phyloP scores from a whole-genome alignment of 2,329 filamentous ascomycete genomes.

The Paracoccidioides brasiliensis region DNA sequence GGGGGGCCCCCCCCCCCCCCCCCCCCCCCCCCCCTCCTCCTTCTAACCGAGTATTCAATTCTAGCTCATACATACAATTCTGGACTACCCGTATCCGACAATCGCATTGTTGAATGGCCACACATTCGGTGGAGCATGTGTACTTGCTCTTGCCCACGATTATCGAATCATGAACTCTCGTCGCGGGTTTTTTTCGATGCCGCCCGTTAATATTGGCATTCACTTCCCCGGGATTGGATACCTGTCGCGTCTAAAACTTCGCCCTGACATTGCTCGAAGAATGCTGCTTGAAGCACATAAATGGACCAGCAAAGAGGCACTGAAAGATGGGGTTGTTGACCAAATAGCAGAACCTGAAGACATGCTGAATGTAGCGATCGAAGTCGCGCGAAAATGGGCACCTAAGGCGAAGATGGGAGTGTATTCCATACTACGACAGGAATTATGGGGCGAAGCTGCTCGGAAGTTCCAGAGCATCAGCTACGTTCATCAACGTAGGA shows the following conservation, averaged over 20 bases:
- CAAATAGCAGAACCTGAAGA: slow-evolving; percentile 28
- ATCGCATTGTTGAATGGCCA: slow-evolving; percentile 28
- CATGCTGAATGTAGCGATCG: slow-evolving; percentile 30
- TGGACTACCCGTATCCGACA: slow-evolving; percentile 30
- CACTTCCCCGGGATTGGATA: slow-evolving; percentile 37
- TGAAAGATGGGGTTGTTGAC: slow-evolving; percentile 36
- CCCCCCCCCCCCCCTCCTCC: no score
- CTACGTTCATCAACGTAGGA: slow-evolving; percentile 5
- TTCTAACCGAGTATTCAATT: not conserved
- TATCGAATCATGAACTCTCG: slow-evolving; percentile 26
- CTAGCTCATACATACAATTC: slow-evolving; percentile 25
- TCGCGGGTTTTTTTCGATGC: slow-evolving; percentile 29
- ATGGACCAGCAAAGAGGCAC: slow-evolving; percentile 35
- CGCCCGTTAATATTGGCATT: slow-evolving; percentile 36
- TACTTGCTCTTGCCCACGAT: slow-evolving; percentile 26
- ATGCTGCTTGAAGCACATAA: slow-evolving; percentile 37
- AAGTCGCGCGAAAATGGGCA: slow-evolving; percentile 23
- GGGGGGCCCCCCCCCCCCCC: no score
- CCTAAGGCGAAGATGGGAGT: slow-evolving; percentile 12
- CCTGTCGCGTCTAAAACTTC: slow-evolving; percentile 34
- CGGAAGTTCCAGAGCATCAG: slow-evolving; percentile 5
- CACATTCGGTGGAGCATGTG: slow-evolving; percentile 28
- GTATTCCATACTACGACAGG: slow-evolving; percentile 5
- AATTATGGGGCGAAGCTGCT: slow-evolving; percentile 6
- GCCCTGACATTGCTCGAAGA: slow-evolving; percentile 32